Conservation (phyloP, 192 early-diverging fungal species). For the Rhizophagus sp. region DNA sequence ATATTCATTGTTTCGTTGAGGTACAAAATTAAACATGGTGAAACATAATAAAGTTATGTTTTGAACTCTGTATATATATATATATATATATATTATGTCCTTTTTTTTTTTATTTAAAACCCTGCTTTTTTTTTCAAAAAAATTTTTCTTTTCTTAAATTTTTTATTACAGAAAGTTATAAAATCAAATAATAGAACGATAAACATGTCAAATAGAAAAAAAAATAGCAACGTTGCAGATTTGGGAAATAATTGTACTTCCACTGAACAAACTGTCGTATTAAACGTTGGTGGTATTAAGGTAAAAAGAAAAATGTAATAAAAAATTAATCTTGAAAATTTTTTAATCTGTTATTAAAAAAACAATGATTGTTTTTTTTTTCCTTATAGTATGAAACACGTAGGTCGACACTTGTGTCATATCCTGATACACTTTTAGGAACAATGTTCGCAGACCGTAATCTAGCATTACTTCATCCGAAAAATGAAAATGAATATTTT, state of each 20-base stretch:
- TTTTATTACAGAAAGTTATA: too few species aligned
- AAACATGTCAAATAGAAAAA: not conserved
- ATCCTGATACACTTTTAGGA: not conserved
- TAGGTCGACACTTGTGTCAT: not conserved
- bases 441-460: conserved; percentile 25
- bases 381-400: conserved; percentile 17
- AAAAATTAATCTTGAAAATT: not conserved
- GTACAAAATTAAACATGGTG: too few species aligned
- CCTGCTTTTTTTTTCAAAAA: too few species aligned
- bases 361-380: not conserved
- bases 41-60: too few species aligned
- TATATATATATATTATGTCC: too few species aligned
- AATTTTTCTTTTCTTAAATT: too few species aligned
- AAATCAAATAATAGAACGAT: not conserved
- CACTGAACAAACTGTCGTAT: not conserved
- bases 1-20: too few species aligned
- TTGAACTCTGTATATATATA: too few species aligned
- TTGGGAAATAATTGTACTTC: not conserved
- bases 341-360: not conserved
- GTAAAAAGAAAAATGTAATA: not conserved
- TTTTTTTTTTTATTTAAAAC: too few species aligned
- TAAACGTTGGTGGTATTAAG: conserved; percentile 22
- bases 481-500: conserved; percentile 22
- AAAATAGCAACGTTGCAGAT: not conserved
- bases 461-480: not conserved